Conservation (phyloP, 805 yeast species). For the Saccharomycopsis lassenensis region DNA sequence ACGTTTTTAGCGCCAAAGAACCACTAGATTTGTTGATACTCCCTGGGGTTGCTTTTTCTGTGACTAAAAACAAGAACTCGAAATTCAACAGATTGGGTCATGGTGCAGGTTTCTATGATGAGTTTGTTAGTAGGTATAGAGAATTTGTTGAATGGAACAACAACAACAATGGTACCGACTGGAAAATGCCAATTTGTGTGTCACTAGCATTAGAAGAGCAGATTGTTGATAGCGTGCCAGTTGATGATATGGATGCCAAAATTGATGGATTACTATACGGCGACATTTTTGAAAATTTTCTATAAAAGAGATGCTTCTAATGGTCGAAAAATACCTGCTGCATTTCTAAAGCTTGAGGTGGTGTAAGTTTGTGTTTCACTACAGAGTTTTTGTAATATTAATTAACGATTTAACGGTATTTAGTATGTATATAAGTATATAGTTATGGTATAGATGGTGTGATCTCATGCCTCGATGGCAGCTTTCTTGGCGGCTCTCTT, state of each 20-base stretch:
- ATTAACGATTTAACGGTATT: too few species aligned
- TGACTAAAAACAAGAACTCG: slow-evolving; percentile 17
- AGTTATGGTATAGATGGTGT: too few species aligned
- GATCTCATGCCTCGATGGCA: too few species aligned
- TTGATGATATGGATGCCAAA: slow-evolving; percentile 52
- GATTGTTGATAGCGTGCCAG: slow-evolving; percentile 39
- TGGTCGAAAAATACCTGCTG: too few species aligned
- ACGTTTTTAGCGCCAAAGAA: slow-evolving; percentile 16
- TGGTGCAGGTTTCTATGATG: slow-evolving; percentile 91
- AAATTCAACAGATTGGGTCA: slow-evolving; percentile 61
- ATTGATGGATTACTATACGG: slow-evolving; percentile 46
- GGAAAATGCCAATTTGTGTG: slow-evolving; percentile 32
- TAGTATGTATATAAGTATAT: too few species aligned
- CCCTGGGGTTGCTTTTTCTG: slow-evolving; percentile 79
- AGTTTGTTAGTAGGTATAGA: slow-evolving; percentile 43
- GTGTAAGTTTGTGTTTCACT: too few species aligned
- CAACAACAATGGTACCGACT: slow-evolving; percentile 17
- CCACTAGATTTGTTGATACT: slow-evolving; percentile 58
- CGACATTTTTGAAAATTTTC: slow-evolving; percentile 20
- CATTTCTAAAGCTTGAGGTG: too few species aligned
- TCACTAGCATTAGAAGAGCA: slow-evolving; percentile 65
- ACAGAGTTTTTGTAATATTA: too few species aligned
- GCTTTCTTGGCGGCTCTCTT: too few species aligned
- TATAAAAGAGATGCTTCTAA: slow-evolving; percentile 1
- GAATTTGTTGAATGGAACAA: slow-evolving; percentile 16